Conservation (phyloP, 1,284 basidiomycete species). For the Rhodotorula sp. region DNA sequence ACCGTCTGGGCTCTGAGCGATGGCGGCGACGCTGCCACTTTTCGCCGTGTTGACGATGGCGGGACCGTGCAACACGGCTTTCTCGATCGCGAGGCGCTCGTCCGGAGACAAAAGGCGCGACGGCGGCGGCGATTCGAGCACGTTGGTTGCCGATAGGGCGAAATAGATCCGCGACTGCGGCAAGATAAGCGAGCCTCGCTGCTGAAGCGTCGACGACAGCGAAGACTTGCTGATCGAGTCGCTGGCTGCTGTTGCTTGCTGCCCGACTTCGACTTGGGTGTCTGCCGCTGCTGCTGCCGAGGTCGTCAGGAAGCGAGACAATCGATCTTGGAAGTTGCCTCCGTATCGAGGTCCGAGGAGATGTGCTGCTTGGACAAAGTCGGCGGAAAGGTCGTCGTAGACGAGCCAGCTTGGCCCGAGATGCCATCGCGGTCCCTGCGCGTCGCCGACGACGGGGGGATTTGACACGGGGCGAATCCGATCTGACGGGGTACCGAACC, state of each 20-base stretch:
- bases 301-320: slow-evolving; percentile 61
- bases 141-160: slow-evolving; percentile 35
- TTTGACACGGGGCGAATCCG: neutral
- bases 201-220: slow-evolving; percentile 37
- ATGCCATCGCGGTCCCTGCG: slow-evolving; percentile 15
- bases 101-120: too few species aligned
- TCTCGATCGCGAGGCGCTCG: neutral
- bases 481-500: slow-evolving; percentile 22
- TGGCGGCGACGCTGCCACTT: slow-evolving; percentile 19
- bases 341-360: slow-evolving; percentile 67
- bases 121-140: slow-evolving; percentile 5
- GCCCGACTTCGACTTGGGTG: too few species aligned
- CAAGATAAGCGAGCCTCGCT: slow-evolving; percentile 32
- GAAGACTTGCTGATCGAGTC: slow-evolving; percentile 20
- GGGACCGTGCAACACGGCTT: slow-evolving; percentile 11
- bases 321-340: slow-evolving; percentile 65
- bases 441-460: neutral
- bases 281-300: slow-evolving; percentile 11
- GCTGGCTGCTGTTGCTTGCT: too few species aligned
- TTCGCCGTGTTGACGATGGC: slow-evolving; percentile 36
- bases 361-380: slow-evolving; percentile 23
- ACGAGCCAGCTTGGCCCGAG: slow-evolving; percentile 26
- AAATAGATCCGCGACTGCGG: slow-evolving; percentile 39
- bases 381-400: slow-evolving; percentile 26
- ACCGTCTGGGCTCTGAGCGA: slow-evolving; percentile 17